Evolutionary conservation across 2,329 filamentous ascomycete genomes (phyloP), one percentile per base, ranked within the genome.

Genomic region (Bisporella sp.): DNA sequence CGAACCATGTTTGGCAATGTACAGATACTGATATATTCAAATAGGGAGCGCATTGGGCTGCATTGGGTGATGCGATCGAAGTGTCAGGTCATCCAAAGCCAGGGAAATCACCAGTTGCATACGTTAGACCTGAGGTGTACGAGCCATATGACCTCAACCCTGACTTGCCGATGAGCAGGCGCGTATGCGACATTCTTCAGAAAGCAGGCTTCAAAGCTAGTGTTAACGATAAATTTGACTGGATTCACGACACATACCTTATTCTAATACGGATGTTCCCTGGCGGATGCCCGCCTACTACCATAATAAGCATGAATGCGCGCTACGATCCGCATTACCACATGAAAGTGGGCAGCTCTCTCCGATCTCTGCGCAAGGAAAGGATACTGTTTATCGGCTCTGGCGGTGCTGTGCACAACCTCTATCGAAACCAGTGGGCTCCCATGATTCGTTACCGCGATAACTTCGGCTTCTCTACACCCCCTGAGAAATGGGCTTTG

Each of bases 201-300:
- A 59, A 62, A 3, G 71, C 72, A 2, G 80, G 80, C n/a, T 77
- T 84, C 66, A 68, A 77, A 31, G 77, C 73, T 1, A 57, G 62
- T 2, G 68, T 64, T 1, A 79, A 84, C 60, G 60, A 71, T 0
- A 69, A 60, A 0, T 85, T 85, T 56, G 78, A 85, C 59, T 85
- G 81, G 82, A 85, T 85, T 62, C 81, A 86, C 69, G 82, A 86
- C 64, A 83, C 79, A 0, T 85, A 79, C 59, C 73, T 85, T 6
- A 75, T 85, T 50, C 68, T 85, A 7, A 82, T 85, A 62, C 73
- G 81, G 50, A 85, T 86, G 81, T 85, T 85, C 56, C 82, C 81
- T 0, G 55, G 61, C 2, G 69, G 68, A 28, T 83, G 78, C 57
- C 82, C 82, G 11, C 82, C 82, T 0, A 84, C 81, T 0, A 82